Percentiles rank a stretch among this genome's conserved stretches.
Evolutionary conservation across 2,329 filamentous ascomycete species (phyloP).

Genomic region (Dothidotthia symphoricarpi): DNA sequence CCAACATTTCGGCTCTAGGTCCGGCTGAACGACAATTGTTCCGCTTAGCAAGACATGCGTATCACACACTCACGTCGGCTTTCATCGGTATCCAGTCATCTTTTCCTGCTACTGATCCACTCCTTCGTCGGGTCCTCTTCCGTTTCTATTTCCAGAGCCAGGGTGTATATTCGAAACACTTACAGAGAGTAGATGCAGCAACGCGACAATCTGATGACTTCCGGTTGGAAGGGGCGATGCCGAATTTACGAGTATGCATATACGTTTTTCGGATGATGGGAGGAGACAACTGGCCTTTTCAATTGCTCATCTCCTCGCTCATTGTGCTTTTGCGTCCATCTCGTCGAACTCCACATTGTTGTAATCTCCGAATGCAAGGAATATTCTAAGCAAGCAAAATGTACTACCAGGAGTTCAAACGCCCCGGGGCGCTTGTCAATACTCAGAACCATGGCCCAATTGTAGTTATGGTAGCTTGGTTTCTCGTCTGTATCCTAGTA

Average conservation of each 20-base stretch:
- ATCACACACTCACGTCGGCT: slow-evolving; percentile 11
- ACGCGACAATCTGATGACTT: slow-evolving; percentile 8
- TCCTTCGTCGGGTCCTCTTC: slow-evolving; percentile 7
- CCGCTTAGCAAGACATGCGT: slow-evolving; percentile 14
- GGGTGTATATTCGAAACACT: slow-evolving; percentile 5
- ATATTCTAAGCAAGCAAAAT: slow-evolving; percentile 6
- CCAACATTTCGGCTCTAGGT: slow-evolving; percentile 16
- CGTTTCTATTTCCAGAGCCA: slow-evolving; percentile 14
- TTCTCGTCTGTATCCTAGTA: slow-evolving; percentile 1
- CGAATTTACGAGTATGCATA: slow-evolving; percentile 8
- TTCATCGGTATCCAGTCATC: slow-evolving; percentile 2
- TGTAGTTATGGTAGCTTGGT: neutral
- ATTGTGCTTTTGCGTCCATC: slow-evolving; percentile 17
- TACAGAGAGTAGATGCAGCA: slow-evolving; percentile 3
- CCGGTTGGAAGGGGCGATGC: slow-evolving; percentile 13
- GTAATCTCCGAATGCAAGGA: slow-evolving; percentile 18
- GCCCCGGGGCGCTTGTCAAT: no score
- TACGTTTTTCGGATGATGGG: slow-evolving; percentile 11
- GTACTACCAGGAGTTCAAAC: slow-evolving; percentile 11
- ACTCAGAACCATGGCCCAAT: neutral
- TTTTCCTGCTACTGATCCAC: slow-evolving; percentile 9
- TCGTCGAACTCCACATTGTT: slow-evolving; percentile 16
- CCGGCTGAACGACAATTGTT: slow-evolving; percentile 15
- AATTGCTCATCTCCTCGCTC: slow-evolving; percentile 2
- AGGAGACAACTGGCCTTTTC: slow-evolving; percentile 11